These are phyloP conservation scores for Apiotrichum brassicae DNA, from an alignment of 1,284 basidiomycete species.

Conservation along the genomic window DNA sequence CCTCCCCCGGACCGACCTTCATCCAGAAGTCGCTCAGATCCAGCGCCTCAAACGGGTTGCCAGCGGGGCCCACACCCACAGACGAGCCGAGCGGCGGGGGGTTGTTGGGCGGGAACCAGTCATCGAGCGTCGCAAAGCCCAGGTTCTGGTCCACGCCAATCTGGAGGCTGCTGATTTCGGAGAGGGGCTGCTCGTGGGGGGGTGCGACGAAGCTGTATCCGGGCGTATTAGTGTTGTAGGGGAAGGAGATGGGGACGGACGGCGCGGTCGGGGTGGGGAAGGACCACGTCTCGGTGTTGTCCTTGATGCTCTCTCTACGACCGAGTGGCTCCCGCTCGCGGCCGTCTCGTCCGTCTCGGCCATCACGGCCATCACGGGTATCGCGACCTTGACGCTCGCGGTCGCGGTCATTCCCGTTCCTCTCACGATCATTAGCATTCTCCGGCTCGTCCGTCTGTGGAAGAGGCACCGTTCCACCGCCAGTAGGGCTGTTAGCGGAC, in stretches of 20 bases:
- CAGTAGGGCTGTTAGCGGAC: constrained; percentile 27
- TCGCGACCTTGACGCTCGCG: background rate
- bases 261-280: constrained; percentile 4
- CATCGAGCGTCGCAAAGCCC: constrained; percentile 36
- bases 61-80: background rate
- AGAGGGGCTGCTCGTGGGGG: constrained; percentile 31
- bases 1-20: constrained; percentile 52
- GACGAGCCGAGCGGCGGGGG: no score
- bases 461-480: constrained; percentile 25
- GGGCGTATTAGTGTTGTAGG: constrained; percentile 16
- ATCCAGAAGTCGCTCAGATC: constrained; percentile 55
- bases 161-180: constrained; percentile 4
- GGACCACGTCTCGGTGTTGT: constrained; percentile 3
- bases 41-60: constrained; percentile 27
- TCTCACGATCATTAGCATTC: background rate
- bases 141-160: constrained; percentile 19
- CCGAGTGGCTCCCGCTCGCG: background rate
- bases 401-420: background rate
- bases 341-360: no score
- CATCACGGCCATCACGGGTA: background rate
- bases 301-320: background rate
- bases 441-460: constrained; percentile 9
- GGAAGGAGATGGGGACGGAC: constrained; percentile 12
- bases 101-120: constrained; percentile 29
- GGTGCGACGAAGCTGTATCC: constrained; percentile 17